Evolutionary conservation across 192 early-diverging fungal species (phyloP).

Genomic region (Coemansia sp.): DNA sequence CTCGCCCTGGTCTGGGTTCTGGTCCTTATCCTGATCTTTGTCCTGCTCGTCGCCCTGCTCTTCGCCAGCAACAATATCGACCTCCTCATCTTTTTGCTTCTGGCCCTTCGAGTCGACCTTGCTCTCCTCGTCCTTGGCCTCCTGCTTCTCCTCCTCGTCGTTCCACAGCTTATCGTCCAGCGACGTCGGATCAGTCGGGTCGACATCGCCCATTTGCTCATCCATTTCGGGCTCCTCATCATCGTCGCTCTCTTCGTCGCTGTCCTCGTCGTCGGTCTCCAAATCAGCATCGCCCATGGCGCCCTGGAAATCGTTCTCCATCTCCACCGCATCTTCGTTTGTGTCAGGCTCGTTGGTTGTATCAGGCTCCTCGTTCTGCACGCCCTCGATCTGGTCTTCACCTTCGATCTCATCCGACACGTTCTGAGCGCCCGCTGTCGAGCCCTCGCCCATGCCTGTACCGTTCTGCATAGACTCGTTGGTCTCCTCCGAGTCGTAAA

Average conservation of each 20-base stretch:
- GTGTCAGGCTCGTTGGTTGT: slow-evolving; percentile 60
- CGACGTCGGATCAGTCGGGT: slow-evolving; percentile 79
- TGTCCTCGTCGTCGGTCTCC: slow-evolving; percentile 72
- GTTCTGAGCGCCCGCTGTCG: slow-evolving; percentile 82
- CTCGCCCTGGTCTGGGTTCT: slow-evolving; percentile 30
- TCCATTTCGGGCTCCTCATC: slow-evolving; percentile 74
- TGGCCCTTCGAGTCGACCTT: slow-evolving; percentile 55
- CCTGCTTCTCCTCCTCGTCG: slow-evolving; percentile 63
- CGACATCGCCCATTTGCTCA: slow-evolving; percentile 91
- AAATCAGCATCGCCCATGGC: slow-evolving; percentile 84
- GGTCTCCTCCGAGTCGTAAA: slow-evolving; percentile 62
- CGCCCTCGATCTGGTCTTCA: slow-evolving; percentile 91
- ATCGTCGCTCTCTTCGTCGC: slow-evolving; percentile 65
- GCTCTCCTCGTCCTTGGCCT: slow-evolving; percentile 50
- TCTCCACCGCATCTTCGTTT: slow-evolving; percentile 90
- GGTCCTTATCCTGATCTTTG: slow-evolving; percentile 36
- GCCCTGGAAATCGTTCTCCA: slow-evolving; percentile 96
- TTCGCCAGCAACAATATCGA: slow-evolving; percentile 52
- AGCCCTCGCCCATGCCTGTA: slow-evolving; percentile 92
- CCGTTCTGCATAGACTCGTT: slow-evolving; percentile 57
- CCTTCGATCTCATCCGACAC: slow-evolving; percentile 97
- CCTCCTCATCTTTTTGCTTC: slow-evolving; percentile 29
- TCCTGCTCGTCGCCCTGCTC: slow-evolving; percentile 40
- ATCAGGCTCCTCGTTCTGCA: slow-evolving; percentile 65
- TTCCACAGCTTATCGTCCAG: slow-evolving; percentile 99